Evolutionary conservation across 1,139 yeast genomes (phyloP), one percentile per base, ranked within the genome.

Genomic region (Suhomyces choctaworum): DNA sequence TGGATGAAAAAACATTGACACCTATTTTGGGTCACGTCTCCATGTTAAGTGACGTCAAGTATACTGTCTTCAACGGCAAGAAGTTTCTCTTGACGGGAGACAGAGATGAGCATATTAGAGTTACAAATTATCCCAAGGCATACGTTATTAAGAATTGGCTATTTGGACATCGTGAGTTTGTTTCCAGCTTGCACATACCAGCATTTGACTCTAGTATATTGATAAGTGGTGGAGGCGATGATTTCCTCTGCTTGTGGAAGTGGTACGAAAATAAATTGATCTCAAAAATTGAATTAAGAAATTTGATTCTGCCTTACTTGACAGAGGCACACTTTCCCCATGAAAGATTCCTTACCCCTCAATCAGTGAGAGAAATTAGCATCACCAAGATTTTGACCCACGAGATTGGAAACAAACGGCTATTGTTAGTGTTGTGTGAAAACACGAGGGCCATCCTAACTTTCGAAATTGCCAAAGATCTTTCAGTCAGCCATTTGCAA

Each of bases 1-100:
- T 47, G 2, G 66, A 63, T n/a, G 78, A 73, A 34, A 64, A 73
- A 25, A 46, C 60, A 3, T 52, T 77, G 37, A 62, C 56, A 27
- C 97, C 97, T 2, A 72, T 90, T 7, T 67, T 90, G 41, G 99
- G 99, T 3, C 99, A 94, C 60, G 97, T 94, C 4, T 90, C 97
- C 4, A 88, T 94, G 96, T 73, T 94, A 45, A 86, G 95, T 16
- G 89, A 82, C 47, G 73, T 88, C 7, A 44, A 62, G 23, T 66
- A 77, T 12, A 62, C 78, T 13, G 66, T 67, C 3, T 60, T 64
- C 25, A 55, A 67, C 30, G 73, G 68, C 15, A 68, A 74, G 39
- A 73, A 76, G 45, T 85, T 64, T 44, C 60, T 90, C 15, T 70
- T 92, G 40, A 82, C 95, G 2, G 82, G 92, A 25, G 99, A 94